Evolutionary conservation across 2,329 filamentous ascomycete genomes (phyloP), one percentile per base, ranked within the genome.

Genomic region (Mycosphaerelloides madeirae): DNA sequence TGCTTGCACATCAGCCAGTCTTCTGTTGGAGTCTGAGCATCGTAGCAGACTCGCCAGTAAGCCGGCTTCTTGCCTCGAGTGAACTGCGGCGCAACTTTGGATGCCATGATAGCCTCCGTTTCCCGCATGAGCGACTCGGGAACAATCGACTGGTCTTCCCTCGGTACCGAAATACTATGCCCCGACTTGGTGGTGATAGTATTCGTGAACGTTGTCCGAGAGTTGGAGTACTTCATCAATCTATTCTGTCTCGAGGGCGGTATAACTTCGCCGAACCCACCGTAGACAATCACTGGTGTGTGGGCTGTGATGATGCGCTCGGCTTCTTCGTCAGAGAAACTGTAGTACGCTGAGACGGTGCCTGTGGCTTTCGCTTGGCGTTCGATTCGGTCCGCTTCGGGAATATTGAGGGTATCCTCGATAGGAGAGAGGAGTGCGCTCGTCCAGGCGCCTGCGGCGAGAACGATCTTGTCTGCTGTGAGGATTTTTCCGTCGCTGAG

Each of bases 141-240:
- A 1, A 56, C 44, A 14, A 41, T 31, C 18, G 44, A 49, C 31
- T 55, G 52, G 39, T 55, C 46, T 1, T 43, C 44, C 19, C 31
- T 72, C 0, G 76, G 76, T 1, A 74, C 63, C 1, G 78, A 80
- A 53, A 83, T 76, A 38, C 60, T 63, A 48, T 74, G 69, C 2
- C 76, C 75, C 2, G 73, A 74, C 2, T 64, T 42, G 0, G 73
- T 70, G 0, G 63, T 64, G 18, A 70, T 59, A 6, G 70, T 75
- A 56, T 81, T 81, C 31, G 71, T 77, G 56, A 82, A 77, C 12
- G 45, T 49, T 43, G 77, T 79, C 15, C 73, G 70, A 38, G 80
- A 71, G 55, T 78, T 79, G 46, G 79, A 81, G 65, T 81, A 80
- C 59, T 83, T 83, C 46, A 83, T 68, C 2, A 75, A 65, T 3